These are phyloP conservation scores for Sonneratia alba DNA, from an alignment of 345 rosid genomes.

Conservation along the genomic window DNA sequence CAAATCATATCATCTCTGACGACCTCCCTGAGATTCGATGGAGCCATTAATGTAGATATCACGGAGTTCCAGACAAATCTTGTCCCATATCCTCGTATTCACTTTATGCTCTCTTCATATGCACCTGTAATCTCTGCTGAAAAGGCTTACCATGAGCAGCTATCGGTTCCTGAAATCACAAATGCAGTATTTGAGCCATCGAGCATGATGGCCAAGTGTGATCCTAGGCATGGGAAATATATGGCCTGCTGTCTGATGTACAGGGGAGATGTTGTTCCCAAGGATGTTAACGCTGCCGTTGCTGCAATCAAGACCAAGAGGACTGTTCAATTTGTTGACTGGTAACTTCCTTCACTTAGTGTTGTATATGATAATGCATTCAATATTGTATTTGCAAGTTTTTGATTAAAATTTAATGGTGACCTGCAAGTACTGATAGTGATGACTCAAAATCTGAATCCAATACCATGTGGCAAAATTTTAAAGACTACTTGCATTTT, in stretches of 20 bases:
- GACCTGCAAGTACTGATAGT: no score
- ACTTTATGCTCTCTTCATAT: constrained; percentile 57
- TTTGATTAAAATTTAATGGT: no score
- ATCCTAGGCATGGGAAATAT: constrained; percentile 59
- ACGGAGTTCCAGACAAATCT: constrained; percentile 66
- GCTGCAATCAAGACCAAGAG: constrained; percentile 52
- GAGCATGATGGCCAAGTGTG: constrained; percentile 72
- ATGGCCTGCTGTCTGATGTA: constrained; percentile 75
- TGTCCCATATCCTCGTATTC: constrained; percentile 62
- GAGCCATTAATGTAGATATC: constrained; percentile 58
- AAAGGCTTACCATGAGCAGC: constrained; percentile 57
- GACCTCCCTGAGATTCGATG: constrained; percentile 51
- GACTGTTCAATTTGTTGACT: constrained; percentile 57
- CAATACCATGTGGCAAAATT: background rate
- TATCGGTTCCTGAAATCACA: constrained; percentile 58
- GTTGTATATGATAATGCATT: background rate
- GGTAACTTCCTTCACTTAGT: constrained; percentile 20
- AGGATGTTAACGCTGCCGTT: constrained; percentile 62
- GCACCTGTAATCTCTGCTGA: constrained; percentile 68
- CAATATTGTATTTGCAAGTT: no score
- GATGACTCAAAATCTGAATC: no score
- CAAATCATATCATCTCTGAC: constrained; percentile 61
- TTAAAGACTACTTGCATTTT: no score
- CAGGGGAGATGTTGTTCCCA: constrained; percentile 61
- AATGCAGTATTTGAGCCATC: constrained; percentile 61